Evolutionary conservation across 768 basidiomycete species (phyloP).

Genomic region (Rhodotorula paludigena): DNA sequence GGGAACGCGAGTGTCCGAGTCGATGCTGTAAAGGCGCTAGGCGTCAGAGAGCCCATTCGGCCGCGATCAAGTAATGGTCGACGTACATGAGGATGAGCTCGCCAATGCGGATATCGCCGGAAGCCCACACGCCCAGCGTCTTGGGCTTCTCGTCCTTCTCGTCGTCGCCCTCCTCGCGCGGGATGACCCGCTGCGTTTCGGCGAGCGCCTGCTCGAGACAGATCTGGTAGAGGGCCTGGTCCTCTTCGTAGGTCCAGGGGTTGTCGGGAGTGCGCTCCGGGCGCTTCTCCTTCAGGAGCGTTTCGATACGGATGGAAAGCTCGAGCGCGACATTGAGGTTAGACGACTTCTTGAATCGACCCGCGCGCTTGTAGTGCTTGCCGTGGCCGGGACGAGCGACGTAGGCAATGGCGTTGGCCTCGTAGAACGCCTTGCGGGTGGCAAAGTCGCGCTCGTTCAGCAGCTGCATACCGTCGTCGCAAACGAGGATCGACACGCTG

Average conservation of each 20-base stretch:
- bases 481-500: conserved; percentile 69
- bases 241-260: conserved; percentile 65
- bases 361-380: conserved; percentile 69
- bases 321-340: conserved; percentile 58
- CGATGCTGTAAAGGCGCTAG: conserved; percentile 49
- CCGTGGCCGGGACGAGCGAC: conserved; percentile 73
- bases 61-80: too few relatives aligned
- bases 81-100: conserved; percentile 64
- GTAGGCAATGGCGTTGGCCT: conserved; percentile 67
- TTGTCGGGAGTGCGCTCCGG: conserved; percentile 47
- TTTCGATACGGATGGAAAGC: conserved; percentile 61
- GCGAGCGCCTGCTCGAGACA: conserved; percentile 57
- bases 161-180: conserved; percentile 43
- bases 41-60: too few relatives aligned
- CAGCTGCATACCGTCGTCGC: conserved; percentile 76
- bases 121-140: conserved; percentile 63
- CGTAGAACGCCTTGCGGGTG: conserved; percentile 67
- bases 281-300: conserved; percentile 50
- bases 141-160: conserved; percentile 66
- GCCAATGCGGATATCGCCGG: conserved; percentile 64
- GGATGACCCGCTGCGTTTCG: conserved; percentile 58
- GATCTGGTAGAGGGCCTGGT: conserved; percentile 61
- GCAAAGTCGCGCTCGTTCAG: conserved; percentile 60
- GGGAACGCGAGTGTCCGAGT: conserved; percentile 74
- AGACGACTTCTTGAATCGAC: conserved; percentile 86